phyloP scores from a whole-genome alignment of 2,329 filamentous ascomycete genomes.

The Ilyonectria robusta region DNA sequence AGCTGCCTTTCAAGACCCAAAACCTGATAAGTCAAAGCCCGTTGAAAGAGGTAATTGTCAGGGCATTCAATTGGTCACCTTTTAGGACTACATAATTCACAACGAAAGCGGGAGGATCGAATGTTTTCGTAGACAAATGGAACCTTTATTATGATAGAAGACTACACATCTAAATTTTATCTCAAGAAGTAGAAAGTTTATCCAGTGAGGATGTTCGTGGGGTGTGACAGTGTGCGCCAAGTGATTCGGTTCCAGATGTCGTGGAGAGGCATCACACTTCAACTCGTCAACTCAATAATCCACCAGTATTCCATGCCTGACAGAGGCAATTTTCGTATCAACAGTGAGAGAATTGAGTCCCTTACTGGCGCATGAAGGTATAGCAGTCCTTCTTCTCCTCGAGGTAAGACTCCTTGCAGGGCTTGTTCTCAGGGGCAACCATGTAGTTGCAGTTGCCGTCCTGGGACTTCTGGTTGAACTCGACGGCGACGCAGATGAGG shows the following conservation, averaged over 20 bases:
- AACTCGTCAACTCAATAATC: conserved; percentile 19
- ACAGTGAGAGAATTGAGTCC: neutral
- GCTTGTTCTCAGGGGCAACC: conserved; percentile 40
- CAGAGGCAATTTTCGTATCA: neutral
- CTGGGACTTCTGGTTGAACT: conserved; percentile 36
- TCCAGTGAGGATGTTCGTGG: conserved; percentile 1
- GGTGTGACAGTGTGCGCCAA: conserved; percentile 8
- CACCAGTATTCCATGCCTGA: neutral
- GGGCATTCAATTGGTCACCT: too few species aligned
- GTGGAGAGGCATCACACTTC: conserved; percentile 10
- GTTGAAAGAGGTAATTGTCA: too few species aligned
- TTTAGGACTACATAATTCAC: too few species aligned
- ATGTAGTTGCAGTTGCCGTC: conserved; percentile 45
- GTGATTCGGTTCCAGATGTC: conserved; percentile 13
- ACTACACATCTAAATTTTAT: conserved; percentile 26
- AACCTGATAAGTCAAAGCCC: too few species aligned
- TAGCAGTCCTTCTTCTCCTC: conserved; percentile 37
- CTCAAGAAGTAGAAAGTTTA: conserved; percentile 25
- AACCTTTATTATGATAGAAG: conserved; percentile 20
- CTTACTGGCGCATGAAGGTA: conserved; percentile 44
- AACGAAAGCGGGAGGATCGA: too few species aligned
- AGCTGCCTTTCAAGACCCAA: too few species aligned
- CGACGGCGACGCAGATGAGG: conserved; percentile 40
- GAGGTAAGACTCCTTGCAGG: conserved; percentile 40
- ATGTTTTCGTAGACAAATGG: too few species aligned